Conservation (phyloP, 108 stramenopile species). For the Nannochloropsis oceanica region DNA sequence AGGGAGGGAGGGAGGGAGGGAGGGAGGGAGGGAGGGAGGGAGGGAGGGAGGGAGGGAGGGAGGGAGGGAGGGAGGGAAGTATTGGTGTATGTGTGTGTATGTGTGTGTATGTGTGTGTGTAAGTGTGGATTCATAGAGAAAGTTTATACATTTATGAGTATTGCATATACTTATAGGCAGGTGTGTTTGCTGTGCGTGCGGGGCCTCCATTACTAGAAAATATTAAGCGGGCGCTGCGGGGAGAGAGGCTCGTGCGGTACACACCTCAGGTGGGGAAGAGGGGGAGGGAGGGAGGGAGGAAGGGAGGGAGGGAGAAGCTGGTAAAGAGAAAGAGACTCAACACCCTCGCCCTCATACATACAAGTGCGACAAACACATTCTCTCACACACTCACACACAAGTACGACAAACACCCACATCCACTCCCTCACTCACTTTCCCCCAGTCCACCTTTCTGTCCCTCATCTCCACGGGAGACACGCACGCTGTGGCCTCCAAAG, state of each 20-base stretch:
- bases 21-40: not conserved
- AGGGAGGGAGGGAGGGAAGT: not conserved
- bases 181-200: constrained; percentile 60
- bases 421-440: not conserved
- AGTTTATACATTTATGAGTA: not conserved
- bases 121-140: no score
- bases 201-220: constrained; percentile 48
- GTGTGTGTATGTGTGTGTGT: no score
- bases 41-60: not conserved
- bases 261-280: not conserved
- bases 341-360: no score
- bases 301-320: no score
- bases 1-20: not conserved
- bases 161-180: not conserved
- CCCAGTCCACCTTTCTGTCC: constrained; percentile 39
- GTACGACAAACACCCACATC: no score
- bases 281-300: not conserved
- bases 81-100: no score
- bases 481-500: constrained; percentile 47
- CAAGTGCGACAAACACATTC: no score
- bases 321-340: no score
- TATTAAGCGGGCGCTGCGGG: constrained; percentile 25
- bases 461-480: constrained; percentile 49
- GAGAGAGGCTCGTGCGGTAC: not conserved
- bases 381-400: no score